Evolutionary conservation across 345 rosid genomes (phyloP), one percentile per base, ranked within the genome.

Genomic region (Xanthoceras sorbifolium): DNA sequence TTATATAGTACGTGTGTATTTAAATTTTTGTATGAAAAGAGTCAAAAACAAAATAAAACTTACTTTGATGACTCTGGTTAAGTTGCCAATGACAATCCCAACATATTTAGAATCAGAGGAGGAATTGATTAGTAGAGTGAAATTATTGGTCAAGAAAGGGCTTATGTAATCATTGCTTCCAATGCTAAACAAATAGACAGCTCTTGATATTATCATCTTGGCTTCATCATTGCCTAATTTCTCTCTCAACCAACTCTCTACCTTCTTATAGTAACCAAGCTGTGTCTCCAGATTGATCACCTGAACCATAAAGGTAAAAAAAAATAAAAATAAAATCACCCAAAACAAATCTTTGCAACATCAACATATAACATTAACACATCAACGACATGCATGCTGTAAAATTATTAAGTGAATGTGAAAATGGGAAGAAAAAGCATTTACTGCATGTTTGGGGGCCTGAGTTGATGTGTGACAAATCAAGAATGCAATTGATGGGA

Each of bases 81-180:
- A 64, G 79, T 91, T 89, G 82, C 87, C 89, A 62, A 88, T 82
- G 66, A 88, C 93, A 80, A 86, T 86, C 75, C 69, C 89, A 64
- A 90, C 88, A 77, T 85, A 86, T 68, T 67, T 75, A 57, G 86
- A 78, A 67, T 78, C 28, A 11, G 94, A 78, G 77, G 77, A 79
- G 66, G 87, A 77, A 54, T 68, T 75, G n/a, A n/a, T n/a, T n/a
- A 85, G 74, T 11, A 76, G 32, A 66, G 90, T 76, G 76, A 89
- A 90, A 73, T 52, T 7, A 52, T 88, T 91, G 81, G 90, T 87
- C 85, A 86, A 82, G 93, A 90, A 88, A 83, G 84, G 87, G 80
- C 88, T 86, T 29, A 71, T 69, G 85, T 92, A 92, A 86, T 94
- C 97, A 85, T 90, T 92, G 78, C 74, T 84, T 69, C 98, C 97